Conservation (phyloP, 2,329 filamentous ascomycete species). For the Iodosphaeria phyllophila region DNA sequence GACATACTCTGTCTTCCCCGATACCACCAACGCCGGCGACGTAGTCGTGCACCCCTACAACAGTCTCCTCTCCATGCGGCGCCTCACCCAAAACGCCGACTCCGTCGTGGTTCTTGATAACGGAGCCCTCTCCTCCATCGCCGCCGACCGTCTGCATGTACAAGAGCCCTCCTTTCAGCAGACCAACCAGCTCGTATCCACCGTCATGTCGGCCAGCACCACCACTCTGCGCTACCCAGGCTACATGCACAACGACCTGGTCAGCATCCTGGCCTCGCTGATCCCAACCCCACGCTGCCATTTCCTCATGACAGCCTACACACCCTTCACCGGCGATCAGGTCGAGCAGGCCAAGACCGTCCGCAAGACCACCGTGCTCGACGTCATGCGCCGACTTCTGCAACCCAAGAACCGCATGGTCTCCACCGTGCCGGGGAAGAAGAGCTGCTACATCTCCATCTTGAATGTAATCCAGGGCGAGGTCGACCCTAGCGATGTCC, state of each 20-base stretch:
- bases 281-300: constrained; percentile 95
- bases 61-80: constrained; percentile 77
- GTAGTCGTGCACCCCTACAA: constrained; percentile 98
- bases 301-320: constrained; percentile 97
- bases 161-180: constrained; percentile 93
- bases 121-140: constrained; percentile 80
- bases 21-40: constrained; percentile 70
- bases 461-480: constrained; percentile 98
- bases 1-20: constrained; percentile 96
- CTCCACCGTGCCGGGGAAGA: constrained; percentile 84
- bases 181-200: constrained; percentile 91
- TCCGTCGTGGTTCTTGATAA: constrained; percentile 96
- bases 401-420: constrained; percentile 99
- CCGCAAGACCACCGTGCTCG: constrained; percentile 90
- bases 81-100: constrained; percentile 89
- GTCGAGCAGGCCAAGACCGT: constrained; percentile 96
- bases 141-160: constrained; percentile 82
- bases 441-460: constrained; percentile 97
- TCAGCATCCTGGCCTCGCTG: constrained; percentile 86
- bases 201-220: constrained; percentile 96
- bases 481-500: constrained; percentile 92
- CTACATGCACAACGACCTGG: constrained; percentile 99
- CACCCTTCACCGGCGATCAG: constrained; percentile 89
- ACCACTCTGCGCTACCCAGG: constrained; percentile 92
- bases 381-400: constrained; percentile 87